phyloP scores from a whole-genome alignment of 192 early-diverging fungal species.

The Glomus cerebriforme region DNA sequence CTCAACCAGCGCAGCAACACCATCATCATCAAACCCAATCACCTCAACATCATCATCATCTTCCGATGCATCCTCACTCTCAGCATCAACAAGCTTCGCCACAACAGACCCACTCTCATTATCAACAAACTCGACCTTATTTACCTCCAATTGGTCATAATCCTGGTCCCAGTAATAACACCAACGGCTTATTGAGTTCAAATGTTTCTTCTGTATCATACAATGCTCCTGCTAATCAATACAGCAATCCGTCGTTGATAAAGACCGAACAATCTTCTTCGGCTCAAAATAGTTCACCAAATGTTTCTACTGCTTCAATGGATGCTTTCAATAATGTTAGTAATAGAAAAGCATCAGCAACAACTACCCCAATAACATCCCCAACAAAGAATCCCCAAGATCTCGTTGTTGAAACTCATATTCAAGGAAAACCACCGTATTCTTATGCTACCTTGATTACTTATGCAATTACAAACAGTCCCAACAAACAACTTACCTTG shows the following conservation, averaged over 20 bases:
- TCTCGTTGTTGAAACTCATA: constrained; percentile 26
- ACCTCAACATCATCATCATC: constrained; percentile 9
- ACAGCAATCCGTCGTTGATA: neutral
- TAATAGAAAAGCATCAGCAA: neutral
- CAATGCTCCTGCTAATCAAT: neutral
- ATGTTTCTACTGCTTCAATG: constrained; percentile 1
- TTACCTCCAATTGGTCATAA: constrained; percentile 14
- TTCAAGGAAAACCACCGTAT: constrained; percentile 68
- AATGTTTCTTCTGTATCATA: neutral
- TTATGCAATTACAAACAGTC: constrained; percentile 72
- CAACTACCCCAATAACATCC: constrained; percentile 12
- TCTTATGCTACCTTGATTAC: constrained; percentile 84
- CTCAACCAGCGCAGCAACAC: neutral
- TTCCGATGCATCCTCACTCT: neutral
- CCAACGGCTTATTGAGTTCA: neutral
- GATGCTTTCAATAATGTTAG: neutral
- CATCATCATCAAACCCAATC: neutral
- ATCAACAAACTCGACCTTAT: neutral
- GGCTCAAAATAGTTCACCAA: neutral
- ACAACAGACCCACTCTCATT: constrained; percentile 12
- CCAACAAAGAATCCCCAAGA: constrained; percentile 34
- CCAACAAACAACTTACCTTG: constrained; percentile 72
- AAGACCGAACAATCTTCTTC: neutral
- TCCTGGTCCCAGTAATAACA: neutral
- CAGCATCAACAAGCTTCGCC: constrained; percentile 10